Evolutionary conservation across 768 basidiomycete genomes (phyloP).

Genomic region (Suillus clintonianus): DNA sequence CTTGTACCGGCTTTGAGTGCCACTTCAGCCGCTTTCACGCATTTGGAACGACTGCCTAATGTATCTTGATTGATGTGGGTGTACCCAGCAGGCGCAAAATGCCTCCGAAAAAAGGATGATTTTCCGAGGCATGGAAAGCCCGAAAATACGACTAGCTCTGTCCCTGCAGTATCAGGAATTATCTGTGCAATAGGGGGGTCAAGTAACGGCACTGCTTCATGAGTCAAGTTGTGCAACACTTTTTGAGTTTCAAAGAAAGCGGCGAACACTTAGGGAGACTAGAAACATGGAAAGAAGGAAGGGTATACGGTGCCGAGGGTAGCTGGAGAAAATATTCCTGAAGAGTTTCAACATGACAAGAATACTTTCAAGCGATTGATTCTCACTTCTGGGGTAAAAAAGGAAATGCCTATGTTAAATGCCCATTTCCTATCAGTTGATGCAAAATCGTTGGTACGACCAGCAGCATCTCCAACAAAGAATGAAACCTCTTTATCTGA

Average conservation of each 20-base stretch:
- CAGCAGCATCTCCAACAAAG: constrained; percentile 91
- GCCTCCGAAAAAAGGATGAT: constrained; percentile 69
- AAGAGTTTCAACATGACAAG: constrained; percentile 4
- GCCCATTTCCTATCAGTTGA: constrained; percentile 88
- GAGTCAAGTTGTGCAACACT: not conserved
- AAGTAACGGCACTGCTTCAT: constrained; percentile 41
- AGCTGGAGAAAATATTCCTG: constrained; percentile 81
- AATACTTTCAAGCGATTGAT: not conserved
- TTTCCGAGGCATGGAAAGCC: constrained; percentile 76
- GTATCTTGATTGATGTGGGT: constrained; percentile 87
- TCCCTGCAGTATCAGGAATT: constrained; percentile 11
- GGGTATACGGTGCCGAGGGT: constrained; percentile 40
- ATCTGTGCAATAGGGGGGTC: constrained; percentile 20
- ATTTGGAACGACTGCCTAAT: constrained; percentile 73
- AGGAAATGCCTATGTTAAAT: constrained; percentile 68
- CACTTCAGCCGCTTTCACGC: constrained; percentile 63
- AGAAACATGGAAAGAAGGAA: constrained; percentile 72
- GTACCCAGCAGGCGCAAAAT: constrained; percentile 73
- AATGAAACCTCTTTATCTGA: constrained; percentile 68
- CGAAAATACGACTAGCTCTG: constrained; percentile 61
- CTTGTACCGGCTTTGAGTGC: constrained; percentile 57
- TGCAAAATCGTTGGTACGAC: constrained; percentile 74
- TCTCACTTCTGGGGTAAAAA: constrained; percentile 82
- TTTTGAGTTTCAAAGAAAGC: constrained; percentile 1
- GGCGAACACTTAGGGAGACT: constrained; percentile 35